Evolutionary conservation across 805 yeast genomes (phyloP).

Genomic region (Candida dajiaensis): DNA sequence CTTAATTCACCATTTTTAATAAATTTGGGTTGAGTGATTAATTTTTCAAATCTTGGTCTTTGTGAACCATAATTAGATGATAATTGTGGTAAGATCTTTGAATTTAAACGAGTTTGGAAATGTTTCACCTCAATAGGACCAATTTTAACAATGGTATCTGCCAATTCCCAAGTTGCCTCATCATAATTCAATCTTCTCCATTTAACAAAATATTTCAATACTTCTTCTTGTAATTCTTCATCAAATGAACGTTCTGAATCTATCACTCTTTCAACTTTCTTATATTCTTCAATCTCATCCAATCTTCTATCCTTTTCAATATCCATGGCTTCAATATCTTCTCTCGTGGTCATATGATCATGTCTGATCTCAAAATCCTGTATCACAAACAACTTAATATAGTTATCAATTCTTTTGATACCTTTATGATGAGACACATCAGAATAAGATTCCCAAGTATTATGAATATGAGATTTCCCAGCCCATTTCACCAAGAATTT

Average conservation of each 20-base stretch:
- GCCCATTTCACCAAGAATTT: slow-evolving; percentile 79
- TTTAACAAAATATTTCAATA: slow-evolving; percentile 78
- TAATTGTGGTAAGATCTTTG: slow-evolving; percentile 77
- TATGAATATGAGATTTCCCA: slow-evolving; percentile 83
- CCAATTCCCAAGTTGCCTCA: slow-evolving; percentile 96
- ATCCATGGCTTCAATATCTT: slow-evolving; percentile 91
- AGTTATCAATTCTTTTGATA: slow-evolving; percentile 81
- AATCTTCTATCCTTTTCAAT: slow-evolving; percentile 79
- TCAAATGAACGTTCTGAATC: slow-evolving; percentile 66
- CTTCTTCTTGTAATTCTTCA: slow-evolving; percentile 54
- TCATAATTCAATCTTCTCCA: slow-evolving; percentile 94
- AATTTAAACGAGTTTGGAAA: slow-evolving; percentile 74
- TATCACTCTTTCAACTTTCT: slow-evolving; percentile 83
- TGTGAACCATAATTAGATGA: slow-evolving; percentile 68
- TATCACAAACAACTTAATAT: slow-evolving; percentile 70
- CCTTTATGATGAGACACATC: slow-evolving; percentile 53
- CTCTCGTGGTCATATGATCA: slow-evolving; percentile 81
- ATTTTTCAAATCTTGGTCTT: slow-evolving; percentile 87
- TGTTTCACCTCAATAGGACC: slow-evolving; percentile 82
- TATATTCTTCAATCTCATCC: slow-evolving; percentile 80
- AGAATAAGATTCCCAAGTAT: slow-evolving; percentile 82
- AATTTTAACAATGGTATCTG: slow-evolving; percentile 74
- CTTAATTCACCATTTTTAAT: slow-evolving; percentile 88
- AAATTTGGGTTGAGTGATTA: slow-evolving; percentile 79
- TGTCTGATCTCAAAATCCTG: slow-evolving; percentile 68